These are phyloP conservation scores for Zopfochytrium polystomum DNA, from an alignment of 371 early-diverging fungal species.

Conservation along the genomic window DNA sequence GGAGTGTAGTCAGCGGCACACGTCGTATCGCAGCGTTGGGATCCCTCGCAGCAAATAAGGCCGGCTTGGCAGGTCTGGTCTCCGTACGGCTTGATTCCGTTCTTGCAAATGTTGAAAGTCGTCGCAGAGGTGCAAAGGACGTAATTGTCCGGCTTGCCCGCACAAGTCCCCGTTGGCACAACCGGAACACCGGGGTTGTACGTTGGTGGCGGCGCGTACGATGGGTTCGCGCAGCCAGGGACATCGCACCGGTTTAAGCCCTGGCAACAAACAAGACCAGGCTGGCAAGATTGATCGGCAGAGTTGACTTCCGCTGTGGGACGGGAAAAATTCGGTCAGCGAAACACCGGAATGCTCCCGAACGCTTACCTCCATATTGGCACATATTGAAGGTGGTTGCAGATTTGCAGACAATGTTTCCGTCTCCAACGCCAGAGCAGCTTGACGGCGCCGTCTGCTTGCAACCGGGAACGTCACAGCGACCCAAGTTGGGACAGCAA, in stretches of 20 bases:
- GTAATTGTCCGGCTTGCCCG: constrained; percentile 9
- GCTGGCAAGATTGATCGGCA: not conserved
- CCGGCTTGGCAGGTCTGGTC: constrained; percentile 15
- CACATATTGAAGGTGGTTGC: constrained; percentile 14
- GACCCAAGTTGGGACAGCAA: constrained; percentile 10
- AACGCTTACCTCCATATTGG: not conserved
- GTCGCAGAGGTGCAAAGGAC: constrained; percentile 13
- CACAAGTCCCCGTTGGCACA: constrained; percentile 1
- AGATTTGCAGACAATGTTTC: constrained; percentile 23
- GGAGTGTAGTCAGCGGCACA: not conserved
- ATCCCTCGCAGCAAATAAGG: constrained; percentile 21
- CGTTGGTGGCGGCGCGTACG: not conserved
- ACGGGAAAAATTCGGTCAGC: too few relatives aligned
- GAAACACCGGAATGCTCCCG: too few relatives aligned
- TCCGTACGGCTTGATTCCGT: constrained; percentile 3
- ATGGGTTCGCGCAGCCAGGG: not conserved
- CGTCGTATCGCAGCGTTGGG: constrained; percentile 10
- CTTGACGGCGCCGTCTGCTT: not conserved
- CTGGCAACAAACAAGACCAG: constrained; percentile 7
- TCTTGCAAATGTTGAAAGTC: constrained; percentile 11
- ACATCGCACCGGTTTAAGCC: constrained; percentile 10
- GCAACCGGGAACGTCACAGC: constrained; percentile 8
- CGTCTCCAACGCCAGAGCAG: constrained; percentile 13
- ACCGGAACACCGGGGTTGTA: not conserved
- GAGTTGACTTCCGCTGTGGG: not conserved